Evolutionary conservation across 257 asterid species (phyloP).

Genomic region (Verbena officinalis): DNA sequence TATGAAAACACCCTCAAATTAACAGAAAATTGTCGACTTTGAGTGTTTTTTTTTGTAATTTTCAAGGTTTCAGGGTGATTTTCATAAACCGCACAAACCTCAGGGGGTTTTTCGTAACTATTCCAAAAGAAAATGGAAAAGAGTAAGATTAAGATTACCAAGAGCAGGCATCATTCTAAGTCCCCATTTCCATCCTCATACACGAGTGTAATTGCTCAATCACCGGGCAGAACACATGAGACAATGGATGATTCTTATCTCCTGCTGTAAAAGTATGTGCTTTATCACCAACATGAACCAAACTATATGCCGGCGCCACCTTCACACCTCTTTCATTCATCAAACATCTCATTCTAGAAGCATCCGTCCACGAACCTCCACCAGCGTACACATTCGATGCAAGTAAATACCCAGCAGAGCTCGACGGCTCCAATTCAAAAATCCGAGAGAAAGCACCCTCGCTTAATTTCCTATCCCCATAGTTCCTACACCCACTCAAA

Average conservation of each 20-base stretch:
- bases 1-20: too few species aligned
- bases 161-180: neutral
- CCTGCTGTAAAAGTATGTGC: constrained; percentile 59
- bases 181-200: constrained; percentile 47
- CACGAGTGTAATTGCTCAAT: constrained; percentile 57
- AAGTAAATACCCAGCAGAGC: constrained; percentile 71
- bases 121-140: too few species aligned
- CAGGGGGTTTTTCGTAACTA: too few species aligned
- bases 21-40: too few species aligned
- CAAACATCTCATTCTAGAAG: constrained; percentile 62
- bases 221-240: constrained; percentile 37
- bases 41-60: too few species aligned
- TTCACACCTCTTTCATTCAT: constrained; percentile 59
- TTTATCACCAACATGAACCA: constrained; percentile 51
- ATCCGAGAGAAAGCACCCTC: constrained; percentile 48
- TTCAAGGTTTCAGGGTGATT: too few species aligned
- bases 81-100: too few species aligned
- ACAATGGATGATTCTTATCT: constrained; percentile 43
- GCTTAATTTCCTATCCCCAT: constrained; percentile 42
- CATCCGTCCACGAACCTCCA: constrained; percentile 68
- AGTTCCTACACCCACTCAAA: constrained; percentile 76
- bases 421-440: constrained; percentile 78
- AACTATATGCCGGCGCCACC: constrained; percentile 70
- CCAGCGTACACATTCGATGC: constrained; percentile 74
- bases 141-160: too few species aligned